Conservation (phyloP, 2,329 filamentous ascomycete species). For the Clarireedia paspali region DNA sequence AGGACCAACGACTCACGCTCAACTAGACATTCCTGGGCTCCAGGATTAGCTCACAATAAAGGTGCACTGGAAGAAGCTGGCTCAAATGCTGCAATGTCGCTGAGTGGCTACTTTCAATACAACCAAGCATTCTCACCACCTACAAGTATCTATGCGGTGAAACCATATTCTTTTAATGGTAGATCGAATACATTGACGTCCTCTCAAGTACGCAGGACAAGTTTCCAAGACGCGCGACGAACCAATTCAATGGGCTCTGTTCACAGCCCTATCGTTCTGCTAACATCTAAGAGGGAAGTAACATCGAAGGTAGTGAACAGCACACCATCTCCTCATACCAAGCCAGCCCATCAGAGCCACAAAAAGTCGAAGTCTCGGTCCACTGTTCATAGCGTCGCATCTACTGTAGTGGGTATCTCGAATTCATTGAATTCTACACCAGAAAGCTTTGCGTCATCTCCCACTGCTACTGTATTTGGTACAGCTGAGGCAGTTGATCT, state of each 20-base stretch:
- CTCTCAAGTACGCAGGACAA: neutral
- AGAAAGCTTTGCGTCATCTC: neutral
- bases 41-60: neutral
- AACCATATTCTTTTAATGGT: neutral
- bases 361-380: conserved; percentile 1
- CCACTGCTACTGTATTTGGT: neutral
- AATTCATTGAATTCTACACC: conserved; percentile 1
- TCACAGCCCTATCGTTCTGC: neutral
- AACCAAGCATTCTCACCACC: neutral
- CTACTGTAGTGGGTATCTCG: neutral
- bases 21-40: neutral
- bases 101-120: conserved; percentile 11
- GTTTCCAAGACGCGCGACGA: neutral
- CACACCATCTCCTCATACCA: conserved; percentile 1
- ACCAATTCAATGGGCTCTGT: neutral
- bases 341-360: neutral
- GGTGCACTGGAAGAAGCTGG: conserved; percentile 6
- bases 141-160: neutral
- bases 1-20: neutral
- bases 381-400: conserved; percentile 2
- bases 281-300: neutral
- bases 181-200: neutral
- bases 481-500: conserved; percentile 4
- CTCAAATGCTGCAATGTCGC: conserved; percentile 4
- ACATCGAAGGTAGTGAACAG: neutral